Percentiles rank a stretch among this genome's conserved stretches.
Evolutionary conservation across 306 rosid species (phyloP).

Genomic region (Coriaria nepalensis): DNA sequence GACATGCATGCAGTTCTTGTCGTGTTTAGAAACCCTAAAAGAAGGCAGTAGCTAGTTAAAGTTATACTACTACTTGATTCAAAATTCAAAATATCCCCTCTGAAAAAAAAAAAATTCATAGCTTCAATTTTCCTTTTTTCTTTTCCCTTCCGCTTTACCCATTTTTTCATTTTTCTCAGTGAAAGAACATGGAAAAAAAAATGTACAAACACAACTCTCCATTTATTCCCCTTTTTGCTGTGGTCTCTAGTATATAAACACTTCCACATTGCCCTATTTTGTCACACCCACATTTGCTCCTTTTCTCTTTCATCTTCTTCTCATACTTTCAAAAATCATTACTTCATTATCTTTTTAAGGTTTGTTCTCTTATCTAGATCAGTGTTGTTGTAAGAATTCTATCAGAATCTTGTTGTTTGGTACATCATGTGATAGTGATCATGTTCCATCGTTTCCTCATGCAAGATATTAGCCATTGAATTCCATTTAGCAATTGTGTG

Average conservation of each 20-base stretch:
- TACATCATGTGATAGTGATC: background rate
- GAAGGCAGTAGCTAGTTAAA: constrained; percentile 23
- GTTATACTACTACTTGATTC: constrained; percentile 15
- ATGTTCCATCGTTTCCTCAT: background rate
- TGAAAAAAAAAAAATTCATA: constrained; percentile 34
- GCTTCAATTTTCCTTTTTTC: constrained; percentile 36
- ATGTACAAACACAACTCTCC: constrained; percentile 43
- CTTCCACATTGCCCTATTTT: constrained; percentile 26
- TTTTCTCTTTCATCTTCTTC: background rate
- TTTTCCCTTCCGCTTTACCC: constrained; percentile 31
- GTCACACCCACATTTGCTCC: constrained; percentile 35
- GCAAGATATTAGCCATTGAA: too few species aligned
- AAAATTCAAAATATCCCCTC: constrained; percentile 46
- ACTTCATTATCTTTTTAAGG: background rate
- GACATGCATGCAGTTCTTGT: constrained; percentile 17
- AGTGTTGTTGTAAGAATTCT: too few species aligned
- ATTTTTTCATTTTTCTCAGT: constrained; percentile 1
- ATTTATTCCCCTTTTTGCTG: constrained; percentile 45
- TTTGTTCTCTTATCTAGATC: background rate
- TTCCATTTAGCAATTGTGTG: too few species aligned
- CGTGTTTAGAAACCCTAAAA: constrained; percentile 23
- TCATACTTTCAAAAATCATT: background rate
- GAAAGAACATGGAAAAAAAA: constrained; percentile 52
- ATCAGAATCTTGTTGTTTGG: too few species aligned
- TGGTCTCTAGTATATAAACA: constrained; percentile 53